A percentile compares a stretch with the other conserved stretches of the same genome.
Conservation (phyloP, 345 rosid species). For the Euphorbia peplus region DNA sequence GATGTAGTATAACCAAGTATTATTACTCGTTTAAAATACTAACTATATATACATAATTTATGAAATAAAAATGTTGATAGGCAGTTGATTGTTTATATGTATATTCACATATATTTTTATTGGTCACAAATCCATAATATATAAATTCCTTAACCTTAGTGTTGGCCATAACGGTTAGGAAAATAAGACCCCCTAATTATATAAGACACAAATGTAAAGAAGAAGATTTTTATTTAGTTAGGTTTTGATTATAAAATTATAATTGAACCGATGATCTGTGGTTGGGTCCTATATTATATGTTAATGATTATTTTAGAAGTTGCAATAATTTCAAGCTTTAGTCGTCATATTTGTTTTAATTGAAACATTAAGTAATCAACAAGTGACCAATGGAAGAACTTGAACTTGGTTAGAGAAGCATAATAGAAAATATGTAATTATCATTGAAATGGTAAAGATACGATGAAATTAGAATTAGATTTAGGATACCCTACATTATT, state of each 20-base stretch:
- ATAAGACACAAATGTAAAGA: slow-evolving; percentile 23
- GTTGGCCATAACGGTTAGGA: slow-evolving; percentile 73
- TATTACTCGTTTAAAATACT: not conserved
- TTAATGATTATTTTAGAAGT: not conserved
- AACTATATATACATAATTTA: not conserved
- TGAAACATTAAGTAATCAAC: not conserved
- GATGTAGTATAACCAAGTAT: not conserved
- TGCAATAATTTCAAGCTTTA: not conserved
- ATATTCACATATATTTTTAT: too few species aligned
- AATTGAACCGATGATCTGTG: too few species aligned
- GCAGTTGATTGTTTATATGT: slow-evolving; percentile 2
- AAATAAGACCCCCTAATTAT: slow-evolving; percentile 30
- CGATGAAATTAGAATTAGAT: slow-evolving; percentile 53
- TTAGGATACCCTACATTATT: slow-evolving; percentile 34
- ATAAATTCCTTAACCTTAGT: slow-evolving; percentile 23
- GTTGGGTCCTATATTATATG: too few species aligned
- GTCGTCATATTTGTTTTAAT: not conserved
- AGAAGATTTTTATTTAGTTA: slow-evolving; percentile 25
- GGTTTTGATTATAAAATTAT: not conserved
- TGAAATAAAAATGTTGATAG: not conserved
- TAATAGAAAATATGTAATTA: slow-evolving; percentile 24
- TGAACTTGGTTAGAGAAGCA: not conserved
- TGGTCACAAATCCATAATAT: too few species aligned
- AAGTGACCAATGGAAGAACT: slow-evolving; percentile 19
- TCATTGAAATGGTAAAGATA: slow-evolving; percentile 46